phyloP scores from a whole-genome alignment of 768 basidiomycete genomes.

The Collybiopsis confluens region DNA sequence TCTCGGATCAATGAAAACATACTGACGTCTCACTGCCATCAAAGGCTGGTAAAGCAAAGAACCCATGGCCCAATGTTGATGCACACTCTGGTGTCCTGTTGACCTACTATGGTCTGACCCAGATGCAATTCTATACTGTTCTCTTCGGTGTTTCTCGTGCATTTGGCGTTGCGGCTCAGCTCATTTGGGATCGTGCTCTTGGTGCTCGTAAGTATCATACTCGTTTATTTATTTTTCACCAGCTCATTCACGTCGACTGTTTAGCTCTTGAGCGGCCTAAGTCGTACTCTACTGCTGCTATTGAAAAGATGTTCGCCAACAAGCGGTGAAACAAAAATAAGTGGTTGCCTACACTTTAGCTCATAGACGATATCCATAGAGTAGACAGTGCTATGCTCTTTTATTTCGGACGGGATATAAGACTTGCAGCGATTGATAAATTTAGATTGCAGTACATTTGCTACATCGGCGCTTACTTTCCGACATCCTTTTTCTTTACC shows the following conservation, averaged over 20 bases:
- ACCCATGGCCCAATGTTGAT: slow-evolving; percentile 96
- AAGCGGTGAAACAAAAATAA: slow-evolving; percentile 30
- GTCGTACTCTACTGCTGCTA: slow-evolving; percentile 80
- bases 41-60: slow-evolving; percentile 88
- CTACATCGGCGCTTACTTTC: not conserved
- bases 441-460: too few species aligned
- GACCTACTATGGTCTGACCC: slow-evolving; percentile 78
- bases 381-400: not conserved
- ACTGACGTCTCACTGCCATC: slow-evolving; percentile 5
- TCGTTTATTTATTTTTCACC: not conserved
- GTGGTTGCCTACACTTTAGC: not conserved
- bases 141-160: slow-evolving; percentile 96
- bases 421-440: too few species aligned
- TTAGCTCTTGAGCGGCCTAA: slow-evolving; percentile 86
- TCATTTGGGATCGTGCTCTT: slow-evolving; percentile 91
- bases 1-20: not conserved
- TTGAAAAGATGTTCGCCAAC: slow-evolving; percentile 72
- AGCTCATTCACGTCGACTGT: not conserved
- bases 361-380: not conserved
- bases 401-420: too few species aligned
- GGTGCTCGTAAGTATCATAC: slow-evolving; percentile 68
- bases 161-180: slow-evolving; percentile 83
- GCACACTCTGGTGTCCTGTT: slow-evolving; percentile 92
- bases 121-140: slow-evolving; percentile 97
- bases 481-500: too few species aligned